phyloP scores from a whole-genome alignment of 1,284 basidiomycete species.

The Anthracocystis setariae region DNA sequence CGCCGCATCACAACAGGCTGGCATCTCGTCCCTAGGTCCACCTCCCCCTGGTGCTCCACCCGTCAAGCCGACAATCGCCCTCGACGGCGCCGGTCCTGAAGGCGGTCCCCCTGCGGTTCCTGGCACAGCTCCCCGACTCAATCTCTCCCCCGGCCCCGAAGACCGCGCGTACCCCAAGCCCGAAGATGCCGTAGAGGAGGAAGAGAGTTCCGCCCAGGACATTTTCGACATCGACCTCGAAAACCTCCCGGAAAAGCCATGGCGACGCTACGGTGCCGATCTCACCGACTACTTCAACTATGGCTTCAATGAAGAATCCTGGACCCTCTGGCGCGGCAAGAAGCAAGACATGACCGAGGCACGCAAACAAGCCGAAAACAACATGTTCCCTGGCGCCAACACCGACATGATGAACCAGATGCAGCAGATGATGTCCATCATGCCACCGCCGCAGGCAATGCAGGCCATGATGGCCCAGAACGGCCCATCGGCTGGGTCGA shows the following conservation, averaged over 20 bases:
- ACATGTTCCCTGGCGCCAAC: slow-evolving; percentile 22
- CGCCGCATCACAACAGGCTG: slow-evolving; percentile 21
- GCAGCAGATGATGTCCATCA: slow-evolving; percentile 51
- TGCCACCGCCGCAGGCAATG: slow-evolving; percentile 51
- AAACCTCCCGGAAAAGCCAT: slow-evolving; percentile 81
- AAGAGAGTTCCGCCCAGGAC: slow-evolving; percentile 63
- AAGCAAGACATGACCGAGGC: slow-evolving; percentile 82
- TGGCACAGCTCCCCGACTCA: slow-evolving; percentile 51
- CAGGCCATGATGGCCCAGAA: slow-evolving; percentile 57
- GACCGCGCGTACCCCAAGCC: slow-evolving; percentile 61
- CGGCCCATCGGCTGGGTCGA: slow-evolving; percentile 27
- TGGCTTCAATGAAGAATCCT: slow-evolving; percentile 95
- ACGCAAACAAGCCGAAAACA: slow-evolving; percentile 71
- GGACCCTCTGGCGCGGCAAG: slow-evolving; percentile 89
- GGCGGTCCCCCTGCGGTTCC: slow-evolving; percentile 62
- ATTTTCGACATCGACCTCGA: slow-evolving; percentile 89
- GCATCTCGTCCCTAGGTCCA: background rate
- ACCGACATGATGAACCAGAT: slow-evolving; percentile 33
- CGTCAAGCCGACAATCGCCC: slow-evolving; percentile 5
- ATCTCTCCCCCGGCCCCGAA: slow-evolving; percentile 48
- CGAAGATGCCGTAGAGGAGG: slow-evolving; percentile 64
- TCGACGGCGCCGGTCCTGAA: slow-evolving; percentile 27
- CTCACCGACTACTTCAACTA: slow-evolving; percentile 99
- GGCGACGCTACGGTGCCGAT: slow-evolving; percentile 91
- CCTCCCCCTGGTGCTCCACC: slow-evolving; percentile 17